phyloP scores from a whole-genome alignment of 2,329 filamentous ascomycete species.

The Colletotrichum spaethianum region DNA sequence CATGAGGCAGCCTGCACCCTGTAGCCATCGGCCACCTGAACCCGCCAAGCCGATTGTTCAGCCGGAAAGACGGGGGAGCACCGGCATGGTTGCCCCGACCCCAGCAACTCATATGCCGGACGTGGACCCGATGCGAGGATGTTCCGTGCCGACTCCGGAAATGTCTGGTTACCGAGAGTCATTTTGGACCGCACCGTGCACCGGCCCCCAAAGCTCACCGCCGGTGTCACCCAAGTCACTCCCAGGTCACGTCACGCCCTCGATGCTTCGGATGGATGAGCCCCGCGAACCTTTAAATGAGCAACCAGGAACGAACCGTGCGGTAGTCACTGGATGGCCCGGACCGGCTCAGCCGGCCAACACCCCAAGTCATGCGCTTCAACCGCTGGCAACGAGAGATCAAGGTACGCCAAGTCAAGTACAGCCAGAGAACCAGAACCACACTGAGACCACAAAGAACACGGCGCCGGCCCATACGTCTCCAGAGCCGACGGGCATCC shows the following conservation, averaged over 20 bases:
- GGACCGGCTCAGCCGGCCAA: background rate
- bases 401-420: slow-evolving; percentile 35
- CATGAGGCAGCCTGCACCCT: background rate
- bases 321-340: background rate
- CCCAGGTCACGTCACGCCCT: slow-evolving; percentile 27
- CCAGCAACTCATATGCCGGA: slow-evolving; percentile 44
- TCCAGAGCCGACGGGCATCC: slow-evolving; percentile 6
- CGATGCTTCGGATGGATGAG: slow-evolving; percentile 16
- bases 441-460: slow-evolving; percentile 38
- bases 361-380: slow-evolving; percentile 4
- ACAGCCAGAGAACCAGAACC: slow-evolving; percentile 10
- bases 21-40: slow-evolving; percentile 5
- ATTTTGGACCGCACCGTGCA: slow-evolving; percentile 38
- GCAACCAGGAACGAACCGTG: background rate
- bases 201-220: slow-evolving; percentile 48
- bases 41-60: slow-evolving; percentile 21
- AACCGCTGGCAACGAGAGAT: slow-evolving; percentile 16
- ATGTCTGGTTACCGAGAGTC: slow-evolving; percentile 49
- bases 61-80: slow-evolving; percentile 48
- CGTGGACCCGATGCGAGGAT: slow-evolving; percentile 49
- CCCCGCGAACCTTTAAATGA: background rate
- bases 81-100: slow-evolving; percentile 49
- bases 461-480: background rate
- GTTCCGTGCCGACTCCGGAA: slow-evolving; percentile 53
- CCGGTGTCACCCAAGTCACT: slow-evolving; percentile 54